Evolutionary conservation across 208 protist genomes (phyloP).

Genomic region (Trypanosoma caninum): DNA sequence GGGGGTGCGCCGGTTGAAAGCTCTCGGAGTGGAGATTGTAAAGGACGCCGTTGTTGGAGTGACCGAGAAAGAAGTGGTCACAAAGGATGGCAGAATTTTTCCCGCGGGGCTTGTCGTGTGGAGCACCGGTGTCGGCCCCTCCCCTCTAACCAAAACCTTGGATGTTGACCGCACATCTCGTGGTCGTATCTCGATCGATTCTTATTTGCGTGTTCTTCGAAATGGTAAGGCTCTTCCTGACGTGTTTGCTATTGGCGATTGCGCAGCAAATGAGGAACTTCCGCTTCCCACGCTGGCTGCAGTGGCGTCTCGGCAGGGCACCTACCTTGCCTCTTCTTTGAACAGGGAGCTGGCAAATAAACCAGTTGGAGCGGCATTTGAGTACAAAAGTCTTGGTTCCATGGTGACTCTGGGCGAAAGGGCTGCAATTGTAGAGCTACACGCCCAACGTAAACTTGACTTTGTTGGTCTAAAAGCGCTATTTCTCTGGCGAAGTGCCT

Average conservation of each 20-base stretch:
- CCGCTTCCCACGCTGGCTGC: constrained; percentile 75
- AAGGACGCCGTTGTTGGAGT: constrained; percentile 76
- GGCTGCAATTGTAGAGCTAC: constrained; percentile 38
- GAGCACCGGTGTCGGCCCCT: constrained; percentile 83
- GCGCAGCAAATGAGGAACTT: constrained; percentile 49
- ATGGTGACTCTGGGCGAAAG: constrained; percentile 78
- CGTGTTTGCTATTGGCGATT: constrained; percentile 87
- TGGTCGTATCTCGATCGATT: constrained; percentile 65
- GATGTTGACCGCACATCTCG: constrained; percentile 66
- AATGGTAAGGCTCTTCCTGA: constrained; percentile 63
- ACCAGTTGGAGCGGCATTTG: constrained; percentile 37
- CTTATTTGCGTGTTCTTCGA: constrained; percentile 62
- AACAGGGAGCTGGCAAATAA: constrained; percentile 43
- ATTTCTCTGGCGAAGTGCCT: constrained; percentile 84
- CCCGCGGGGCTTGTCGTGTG: constrained; percentile 76
- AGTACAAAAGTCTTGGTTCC: constrained; percentile 75
- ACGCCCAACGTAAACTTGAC: constrained; percentile 32
- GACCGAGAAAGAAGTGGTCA: constrained; percentile 63
- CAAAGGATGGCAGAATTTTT: constrained; percentile 64
- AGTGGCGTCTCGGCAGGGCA: constrained; percentile 79
- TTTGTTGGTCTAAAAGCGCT: constrained; percentile 74
- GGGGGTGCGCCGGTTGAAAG: constrained; percentile 59
- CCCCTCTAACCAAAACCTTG: constrained; percentile 68
- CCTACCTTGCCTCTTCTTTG: constrained; percentile 68
- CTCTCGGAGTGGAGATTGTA: constrained; percentile 61